A percentile compares a stretch with the other conserved stretches of the same genome.
These are phyloP conservation scores for Mimosa bimucronata DNA, from an alignment of 306 rosid genomes.

Conservation along the genomic window DNA sequence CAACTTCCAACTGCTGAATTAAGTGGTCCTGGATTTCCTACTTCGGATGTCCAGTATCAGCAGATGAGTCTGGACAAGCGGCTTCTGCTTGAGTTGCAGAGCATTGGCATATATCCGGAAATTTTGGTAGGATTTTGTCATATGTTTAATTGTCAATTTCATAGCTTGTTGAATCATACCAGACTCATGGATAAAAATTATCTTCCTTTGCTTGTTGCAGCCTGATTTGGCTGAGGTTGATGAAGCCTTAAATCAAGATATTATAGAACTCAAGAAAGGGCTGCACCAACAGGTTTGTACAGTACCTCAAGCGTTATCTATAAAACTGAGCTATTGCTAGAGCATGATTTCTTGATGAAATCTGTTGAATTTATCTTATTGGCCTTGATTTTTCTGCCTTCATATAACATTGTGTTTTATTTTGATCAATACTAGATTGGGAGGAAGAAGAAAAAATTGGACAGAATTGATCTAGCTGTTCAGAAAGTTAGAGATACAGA, in stretches of 20 bases:
- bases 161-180: conserved; percentile 29
- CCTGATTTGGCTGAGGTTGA: conserved; percentile 86
- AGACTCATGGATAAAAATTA: conserved; percentile 27
- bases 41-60: conserved; percentile 73
- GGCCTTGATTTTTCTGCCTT: conserved; percentile 30
- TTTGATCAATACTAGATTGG: conserved; percentile 56
- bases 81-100: conserved; percentile 84
- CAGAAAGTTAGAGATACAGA: conserved; percentile 65
- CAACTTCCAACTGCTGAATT: conserved; percentile 62
- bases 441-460: conserved; percentile 67
- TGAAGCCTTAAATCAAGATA: conserved; percentile 69
- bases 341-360: background rate
- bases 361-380: conserved; percentile 20
- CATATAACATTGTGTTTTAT: conserved; percentile 37
- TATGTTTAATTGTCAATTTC: conserved; percentile 28
- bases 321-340: conserved; percentile 10
- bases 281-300: conserved; percentile 67
- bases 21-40: conserved; percentile 49
- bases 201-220: conserved; percentile 52
- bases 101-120: conserved; percentile 85
- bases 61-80: conserved; percentile 73
- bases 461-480: conserved; percentile 58
- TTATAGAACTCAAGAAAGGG: conserved; percentile 65
- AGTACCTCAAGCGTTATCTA: background rate
- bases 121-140: conserved; percentile 59